Percentiles rank a stretch among this genome's conserved stretches.
Conservation (phyloP, 768 basidiomycete genomes). For the Lentinus tigrinus region DNA sequence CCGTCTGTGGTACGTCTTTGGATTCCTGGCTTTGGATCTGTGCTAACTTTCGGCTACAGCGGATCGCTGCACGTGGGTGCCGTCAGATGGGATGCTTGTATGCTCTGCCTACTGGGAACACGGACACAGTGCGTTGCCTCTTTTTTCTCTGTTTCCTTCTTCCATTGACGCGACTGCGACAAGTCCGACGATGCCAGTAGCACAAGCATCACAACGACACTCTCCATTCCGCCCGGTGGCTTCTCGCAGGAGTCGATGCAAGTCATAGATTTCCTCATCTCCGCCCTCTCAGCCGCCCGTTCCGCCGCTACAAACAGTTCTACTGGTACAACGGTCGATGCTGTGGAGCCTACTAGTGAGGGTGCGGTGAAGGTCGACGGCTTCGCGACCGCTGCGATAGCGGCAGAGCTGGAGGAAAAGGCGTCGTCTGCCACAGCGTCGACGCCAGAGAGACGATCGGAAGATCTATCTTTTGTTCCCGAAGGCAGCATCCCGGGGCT, state of each 20-base stretch:
- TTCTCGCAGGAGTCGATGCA: not conserved
- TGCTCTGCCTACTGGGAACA: not conserved
- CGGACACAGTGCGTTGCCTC: not conserved
- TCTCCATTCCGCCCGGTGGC: not conserved
- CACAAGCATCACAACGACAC: not conserved
- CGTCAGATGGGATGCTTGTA: conserved; percentile 7
- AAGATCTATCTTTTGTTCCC: not conserved
- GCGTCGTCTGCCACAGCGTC: not conserved
- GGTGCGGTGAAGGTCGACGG: not conserved
- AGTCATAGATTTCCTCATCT: not conserved
- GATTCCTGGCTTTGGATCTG: not conserved
- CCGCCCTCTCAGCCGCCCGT: not conserved
- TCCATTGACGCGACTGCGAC: not conserved
- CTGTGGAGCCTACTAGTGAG: too few species aligned
- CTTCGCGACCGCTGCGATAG: not conserved
- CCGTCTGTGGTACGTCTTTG: not conserved
- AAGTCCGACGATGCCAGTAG: not conserved
- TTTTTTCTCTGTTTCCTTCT: too few species aligned
- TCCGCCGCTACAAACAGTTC: not conserved
- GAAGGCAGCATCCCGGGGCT: too few species aligned
- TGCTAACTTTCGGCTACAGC: not conserved
- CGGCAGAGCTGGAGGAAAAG: not conserved
- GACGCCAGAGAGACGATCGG: not conserved
- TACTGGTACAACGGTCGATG: not conserved
- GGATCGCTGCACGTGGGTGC: not conserved